A percentile compares a stretch with the other conserved stretches of the same genome.
phyloP scores from a whole-genome alignment of 2,329 filamentous ascomycete species.

The Penicillium sp. region DNA sequence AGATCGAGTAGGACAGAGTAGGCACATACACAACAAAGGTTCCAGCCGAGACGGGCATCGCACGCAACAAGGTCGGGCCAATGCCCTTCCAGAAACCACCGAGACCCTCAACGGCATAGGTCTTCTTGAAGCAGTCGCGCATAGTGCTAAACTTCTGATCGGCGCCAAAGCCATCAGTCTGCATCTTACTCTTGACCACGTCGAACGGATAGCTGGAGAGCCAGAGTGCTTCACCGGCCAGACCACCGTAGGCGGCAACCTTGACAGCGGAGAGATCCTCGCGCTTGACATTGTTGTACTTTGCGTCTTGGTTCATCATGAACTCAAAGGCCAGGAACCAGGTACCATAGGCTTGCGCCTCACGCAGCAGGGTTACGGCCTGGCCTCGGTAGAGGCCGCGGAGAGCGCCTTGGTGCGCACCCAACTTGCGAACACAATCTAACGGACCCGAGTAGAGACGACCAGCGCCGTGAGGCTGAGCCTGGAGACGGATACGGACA shows the following conservation, averaged over 20 bases:
- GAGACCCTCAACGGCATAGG: slow-evolving; percentile 67
- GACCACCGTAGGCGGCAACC: slow-evolving; percentile 83
- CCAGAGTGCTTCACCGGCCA: slow-evolving; percentile 93
- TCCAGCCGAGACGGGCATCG: slow-evolving; percentile 96
- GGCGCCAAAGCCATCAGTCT: slow-evolving; percentile 82
- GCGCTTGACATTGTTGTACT: slow-evolving; percentile 67
- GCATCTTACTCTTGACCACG: slow-evolving; percentile 99
- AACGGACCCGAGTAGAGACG: slow-evolving; percentile 76
- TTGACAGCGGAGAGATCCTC: slow-evolving; percentile 76
- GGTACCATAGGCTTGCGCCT: slow-evolving; percentile 88
- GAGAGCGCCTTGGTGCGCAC: slow-evolving; percentile 60
- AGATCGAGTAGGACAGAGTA: background rate
- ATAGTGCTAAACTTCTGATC: slow-evolving; percentile 70
- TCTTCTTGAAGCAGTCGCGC: slow-evolving; percentile 84
- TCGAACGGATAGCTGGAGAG: slow-evolving; percentile 90
- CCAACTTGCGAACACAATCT: slow-evolving; percentile 85
- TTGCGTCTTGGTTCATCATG: slow-evolving; percentile 85
- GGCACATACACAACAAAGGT: slow-evolving; percentile 72
- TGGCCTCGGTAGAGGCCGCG: slow-evolving; percentile 79
- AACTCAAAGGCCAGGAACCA: slow-evolving; percentile 97
- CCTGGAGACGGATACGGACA: slow-evolving; percentile 90
- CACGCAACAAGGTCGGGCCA: slow-evolving; percentile 80
- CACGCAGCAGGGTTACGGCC: slow-evolving; percentile 76
- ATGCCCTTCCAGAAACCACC: slow-evolving; percentile 93
- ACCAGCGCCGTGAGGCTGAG: slow-evolving; percentile 79